A percentile compares a stretch with the other conserved stretches of the same genome.
Conservation (phyloP, 805 yeast species). For the Saturnispora halmiae region DNA sequence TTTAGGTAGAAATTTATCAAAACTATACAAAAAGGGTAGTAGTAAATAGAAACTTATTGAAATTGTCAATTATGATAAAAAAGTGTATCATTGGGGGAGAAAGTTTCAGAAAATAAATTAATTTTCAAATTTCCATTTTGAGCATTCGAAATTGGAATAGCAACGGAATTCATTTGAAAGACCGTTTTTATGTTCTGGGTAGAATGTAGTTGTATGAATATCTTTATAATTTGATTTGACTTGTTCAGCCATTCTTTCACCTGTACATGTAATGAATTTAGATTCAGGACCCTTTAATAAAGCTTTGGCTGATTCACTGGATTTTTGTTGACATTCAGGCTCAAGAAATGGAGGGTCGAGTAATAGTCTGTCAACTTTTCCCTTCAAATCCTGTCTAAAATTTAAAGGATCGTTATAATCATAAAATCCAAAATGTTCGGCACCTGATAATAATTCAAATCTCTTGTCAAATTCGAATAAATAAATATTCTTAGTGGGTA, state of each 20-base stretch:
- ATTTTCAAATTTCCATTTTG: slow-evolving; percentile 46
- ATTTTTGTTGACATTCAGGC: slow-evolving; percentile 70
- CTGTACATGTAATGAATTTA: slow-evolving; percentile 70
- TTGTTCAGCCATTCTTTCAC: slow-evolving; percentile 75
- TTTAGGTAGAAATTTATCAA: no score
- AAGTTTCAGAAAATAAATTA: no score
- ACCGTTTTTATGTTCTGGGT: slow-evolving; percentile 78
- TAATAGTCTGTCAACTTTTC: slow-evolving; percentile 60
- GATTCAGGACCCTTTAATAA: slow-evolving; percentile 36
- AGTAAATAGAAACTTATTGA: no score
- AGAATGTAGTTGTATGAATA: slow-evolving; percentile 52
- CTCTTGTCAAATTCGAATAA: slow-evolving; percentile 73
- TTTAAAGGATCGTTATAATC: slow-evolving; percentile 66
- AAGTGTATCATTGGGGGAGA: no score
- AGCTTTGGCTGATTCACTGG: slow-evolving; percentile 53
- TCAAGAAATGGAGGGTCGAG: slow-evolving; percentile 88
- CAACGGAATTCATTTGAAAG: slow-evolving; percentile 83
- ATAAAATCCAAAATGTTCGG: slow-evolving; percentile 56
- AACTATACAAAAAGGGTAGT: no score
- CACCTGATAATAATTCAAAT: slow-evolving; percentile 64
- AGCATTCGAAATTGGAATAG: slow-evolving; percentile 68
- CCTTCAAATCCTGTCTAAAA: slow-evolving; percentile 46
- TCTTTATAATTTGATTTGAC: slow-evolving; percentile 56
- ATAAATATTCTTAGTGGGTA: slow-evolving; percentile 65
- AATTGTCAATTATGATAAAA: no score